Percentiles rank a stretch among this genome's conserved stretches.
Evolutionary conservation across 495 filamentous ascomycete genomes (phyloP).

Genomic region (Cercophora newfieldiana): DNA sequence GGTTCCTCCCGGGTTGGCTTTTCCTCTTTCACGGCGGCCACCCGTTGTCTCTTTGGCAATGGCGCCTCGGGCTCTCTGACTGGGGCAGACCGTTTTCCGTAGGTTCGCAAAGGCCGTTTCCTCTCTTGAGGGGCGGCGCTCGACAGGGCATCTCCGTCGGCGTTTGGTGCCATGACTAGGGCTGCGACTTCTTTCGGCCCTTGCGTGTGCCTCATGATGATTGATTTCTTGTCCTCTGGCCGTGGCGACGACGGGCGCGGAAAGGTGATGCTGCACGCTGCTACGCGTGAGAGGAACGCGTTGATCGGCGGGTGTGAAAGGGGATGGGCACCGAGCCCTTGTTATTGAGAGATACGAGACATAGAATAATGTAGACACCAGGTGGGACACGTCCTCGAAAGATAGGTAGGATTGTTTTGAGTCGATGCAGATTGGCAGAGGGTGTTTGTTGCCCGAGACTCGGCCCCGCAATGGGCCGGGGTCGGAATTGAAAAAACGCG

Average conservation of each 20-base stretch:
- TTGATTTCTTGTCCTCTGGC: neutral
- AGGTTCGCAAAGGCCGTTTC: constrained; percentile 46
- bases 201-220: neutral
- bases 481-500: constrained; percentile 11
- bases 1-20: neutral
- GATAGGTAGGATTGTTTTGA: neutral
- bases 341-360: neutral
- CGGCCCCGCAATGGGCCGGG: constrained; percentile 5
- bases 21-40: neutral
- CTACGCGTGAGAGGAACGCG: neutral
- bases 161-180: neutral
- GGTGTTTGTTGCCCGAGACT: neutral
- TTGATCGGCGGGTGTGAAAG: neutral
- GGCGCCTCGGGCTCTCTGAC: constrained; percentile 21
- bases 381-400: neutral
- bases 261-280: neutral
- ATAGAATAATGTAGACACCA: neutral
- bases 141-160: neutral
- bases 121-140: constrained; percentile 7
- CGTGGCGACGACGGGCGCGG: neutral
- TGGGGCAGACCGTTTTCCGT: constrained; percentile 38
- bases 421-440: neutral
- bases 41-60: neutral
- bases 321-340: neutral
- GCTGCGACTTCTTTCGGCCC: neutral